These are phyloP conservation scores for Leucosporidium creatinivorum DNA, from an alignment of 768 basidiomycete species.

Conservation along the genomic window DNA sequence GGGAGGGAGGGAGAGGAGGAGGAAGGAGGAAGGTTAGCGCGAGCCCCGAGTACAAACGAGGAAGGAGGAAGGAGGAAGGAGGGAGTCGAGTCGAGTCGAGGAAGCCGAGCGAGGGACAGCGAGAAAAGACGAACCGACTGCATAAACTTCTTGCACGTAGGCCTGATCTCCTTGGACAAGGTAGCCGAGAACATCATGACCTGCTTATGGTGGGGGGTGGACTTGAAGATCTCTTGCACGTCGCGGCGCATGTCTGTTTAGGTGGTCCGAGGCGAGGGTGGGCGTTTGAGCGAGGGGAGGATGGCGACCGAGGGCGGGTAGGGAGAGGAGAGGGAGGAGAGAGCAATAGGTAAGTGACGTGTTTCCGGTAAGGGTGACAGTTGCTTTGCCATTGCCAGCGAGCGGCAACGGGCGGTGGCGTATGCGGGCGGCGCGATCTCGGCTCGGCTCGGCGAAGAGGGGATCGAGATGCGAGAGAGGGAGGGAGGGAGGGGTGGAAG, in stretches of 20 bases:
- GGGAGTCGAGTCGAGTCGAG: not conserved
- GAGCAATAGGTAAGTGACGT: not conserved
- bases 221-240: conserved; percentile 99
- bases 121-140: conserved; percentile 63
- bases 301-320: not conserved
- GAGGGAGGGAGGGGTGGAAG: not conserved
- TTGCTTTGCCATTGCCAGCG: too few species aligned
- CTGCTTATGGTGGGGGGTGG: conserved; percentile 99
- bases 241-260: conserved; percentile 99
- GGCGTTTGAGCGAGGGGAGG: conserved; percentile 43
- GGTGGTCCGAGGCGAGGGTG: conserved; percentile 21
- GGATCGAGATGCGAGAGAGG: not conserved
- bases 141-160: conserved; percentile 99
- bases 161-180: conserved; percentile 88
- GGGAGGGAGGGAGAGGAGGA: not conserved
- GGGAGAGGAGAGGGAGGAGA: conserved; percentile 42
- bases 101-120: not conserved
- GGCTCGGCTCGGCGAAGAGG: conserved; percentile 52
- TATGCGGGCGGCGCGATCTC: too few species aligned
- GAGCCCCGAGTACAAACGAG: not conserved
- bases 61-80: not conserved
- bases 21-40: not conserved
- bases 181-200: conserved; percentile 99
- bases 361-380: not conserved
- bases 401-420: too few species aligned